Conservation (phyloP, 371 early-diverging fungal species). For the Mortierella sp. region DNA sequence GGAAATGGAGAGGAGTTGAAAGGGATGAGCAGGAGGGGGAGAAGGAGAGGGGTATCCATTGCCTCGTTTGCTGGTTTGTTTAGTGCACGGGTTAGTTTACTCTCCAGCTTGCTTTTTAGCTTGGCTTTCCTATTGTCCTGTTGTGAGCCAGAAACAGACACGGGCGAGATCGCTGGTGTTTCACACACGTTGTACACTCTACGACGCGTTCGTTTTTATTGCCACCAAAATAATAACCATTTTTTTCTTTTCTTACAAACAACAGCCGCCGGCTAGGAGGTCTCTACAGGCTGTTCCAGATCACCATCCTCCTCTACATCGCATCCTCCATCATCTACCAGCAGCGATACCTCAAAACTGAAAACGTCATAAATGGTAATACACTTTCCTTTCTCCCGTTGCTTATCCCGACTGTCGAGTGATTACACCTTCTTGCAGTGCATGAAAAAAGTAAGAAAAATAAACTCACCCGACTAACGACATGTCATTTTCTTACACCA, state of each 20-base stretch:
- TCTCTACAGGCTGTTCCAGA: slow-evolving; percentile 52
- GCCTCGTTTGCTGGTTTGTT: too few species aligned
- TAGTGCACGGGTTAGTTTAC: too few species aligned
- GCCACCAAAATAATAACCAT: not conserved
- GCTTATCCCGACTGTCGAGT: not conserved
- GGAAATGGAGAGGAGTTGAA: too few species aligned
- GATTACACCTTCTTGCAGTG: not conserved
- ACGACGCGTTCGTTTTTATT: not conserved
- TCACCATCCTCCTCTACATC: slow-evolving; percentile 49
- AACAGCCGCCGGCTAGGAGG: slow-evolving; percentile 52
- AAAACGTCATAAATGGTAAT: slow-evolving; percentile 50
- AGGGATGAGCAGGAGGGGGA: too few species aligned
- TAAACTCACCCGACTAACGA: not conserved
- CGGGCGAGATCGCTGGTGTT: too few species aligned
- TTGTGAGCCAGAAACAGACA: too few species aligned
- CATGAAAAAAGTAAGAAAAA: not conserved
- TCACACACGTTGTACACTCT: too few species aligned
- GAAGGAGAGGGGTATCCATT: too few species aligned
- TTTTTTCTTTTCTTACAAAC: not conserved
- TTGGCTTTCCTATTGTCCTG: too few species aligned
- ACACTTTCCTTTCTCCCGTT: not conserved
- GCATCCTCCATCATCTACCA: slow-evolving; percentile 46
- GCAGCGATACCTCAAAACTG: slow-evolving; percentile 55
- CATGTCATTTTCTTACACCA: not conserved
- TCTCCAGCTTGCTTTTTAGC: too few species aligned